Percentiles rank a stretch among this genome's conserved stretches.
These are phyloP conservation scores for Rubroboletus pulcherrimus DNA, from an alignment of 768 basidiomycete genomes.

Conservation along the genomic window DNA sequence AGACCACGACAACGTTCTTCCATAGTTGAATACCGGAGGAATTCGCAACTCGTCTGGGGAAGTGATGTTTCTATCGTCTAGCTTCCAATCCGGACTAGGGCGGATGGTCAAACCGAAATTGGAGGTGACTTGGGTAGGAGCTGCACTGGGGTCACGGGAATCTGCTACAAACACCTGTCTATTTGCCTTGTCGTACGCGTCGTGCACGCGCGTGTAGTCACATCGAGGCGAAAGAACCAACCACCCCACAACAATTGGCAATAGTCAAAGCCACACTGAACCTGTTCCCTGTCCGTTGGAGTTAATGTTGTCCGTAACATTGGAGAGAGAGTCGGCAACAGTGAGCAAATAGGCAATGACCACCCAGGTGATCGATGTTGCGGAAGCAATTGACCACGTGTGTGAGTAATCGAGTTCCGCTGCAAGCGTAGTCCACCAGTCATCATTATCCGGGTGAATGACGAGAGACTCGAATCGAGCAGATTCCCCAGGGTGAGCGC, in stretches of 20 bases:
- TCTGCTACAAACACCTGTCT: not conserved
- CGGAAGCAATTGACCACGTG: conserved; percentile 40
- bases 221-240: conserved; percentile 39
- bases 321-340: conserved; percentile 15
- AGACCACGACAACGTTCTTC: conserved; percentile 20
- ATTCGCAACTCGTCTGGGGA: conserved; percentile 23
- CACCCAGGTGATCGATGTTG: conserved; percentile 42
- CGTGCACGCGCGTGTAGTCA: conserved; percentile 29
- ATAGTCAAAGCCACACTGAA: conserved; percentile 41
- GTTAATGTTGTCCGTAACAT: conserved; percentile 20
- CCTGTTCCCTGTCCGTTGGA: conserved; percentile 39
- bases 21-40: conserved; percentile 25
- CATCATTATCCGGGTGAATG: conserved; percentile 39
- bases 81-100: conserved; percentile 3
- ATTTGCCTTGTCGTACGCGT: conserved; percentile 15
- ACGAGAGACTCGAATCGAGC: conserved; percentile 38
- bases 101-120: conserved; percentile 13
- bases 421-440: conserved; percentile 38
- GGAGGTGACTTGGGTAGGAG: not conserved
- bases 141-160: not conserved
- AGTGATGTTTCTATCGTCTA: not conserved
- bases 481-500: conserved; percentile 25
- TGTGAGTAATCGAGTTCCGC: conserved; percentile 36
- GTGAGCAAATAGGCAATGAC: conserved; percentile 36
- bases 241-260: conserved; percentile 40